These are phyloP conservation scores for Epichloe amarillans DNA, from an alignment of 2,329 filamentous ascomycete species.

Conservation along the genomic window DNA sequence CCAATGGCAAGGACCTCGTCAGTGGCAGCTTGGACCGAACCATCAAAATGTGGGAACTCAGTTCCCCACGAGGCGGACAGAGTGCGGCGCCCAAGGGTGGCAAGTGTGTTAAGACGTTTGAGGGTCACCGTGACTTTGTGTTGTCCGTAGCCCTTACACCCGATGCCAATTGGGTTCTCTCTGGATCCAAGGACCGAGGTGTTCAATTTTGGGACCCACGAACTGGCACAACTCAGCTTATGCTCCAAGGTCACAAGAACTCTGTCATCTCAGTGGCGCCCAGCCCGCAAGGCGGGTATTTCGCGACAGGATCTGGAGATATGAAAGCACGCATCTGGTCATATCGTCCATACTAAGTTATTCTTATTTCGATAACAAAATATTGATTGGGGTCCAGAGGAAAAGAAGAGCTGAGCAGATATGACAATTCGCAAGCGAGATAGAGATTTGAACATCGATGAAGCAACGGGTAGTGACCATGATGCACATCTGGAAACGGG, in stretches of 20 bases:
- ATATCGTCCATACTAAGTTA: constrained; percentile 41
- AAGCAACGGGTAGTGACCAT: constrained; percentile 1
- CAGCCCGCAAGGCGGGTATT: constrained; percentile 74
- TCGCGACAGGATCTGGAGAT: constrained; percentile 93
- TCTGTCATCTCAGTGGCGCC: constrained; percentile 96
- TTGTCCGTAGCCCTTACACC: constrained; percentile 90
- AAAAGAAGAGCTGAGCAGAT: neutral
- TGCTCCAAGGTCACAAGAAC: constrained; percentile 98
- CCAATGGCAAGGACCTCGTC: constrained; percentile 83
- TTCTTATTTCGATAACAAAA: neutral
- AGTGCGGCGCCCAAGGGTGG: constrained; percentile 65
- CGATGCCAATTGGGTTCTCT: constrained; percentile 90
- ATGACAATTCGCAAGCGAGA: neutral
- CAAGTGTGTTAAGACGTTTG: constrained; percentile 92
- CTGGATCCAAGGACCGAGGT: constrained; percentile 89
- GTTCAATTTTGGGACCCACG: constrained; percentile 98
- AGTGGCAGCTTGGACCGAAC: constrained; percentile 94
- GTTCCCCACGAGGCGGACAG: constrained; percentile 53
- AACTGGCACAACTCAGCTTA: constrained; percentile 87
- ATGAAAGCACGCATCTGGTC: constrained; percentile 98
- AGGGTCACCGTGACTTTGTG: constrained; percentile 96
- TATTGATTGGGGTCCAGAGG: neutral
- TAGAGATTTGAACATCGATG: constrained; percentile 3
- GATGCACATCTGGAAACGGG: constrained; percentile 2
- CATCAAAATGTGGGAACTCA: constrained; percentile 98